Evolutionary conservation across 352 stramenopile species (phyloP), one percentile per base, ranked within the genome.

Genomic region (Albugo laibachii): DNA sequence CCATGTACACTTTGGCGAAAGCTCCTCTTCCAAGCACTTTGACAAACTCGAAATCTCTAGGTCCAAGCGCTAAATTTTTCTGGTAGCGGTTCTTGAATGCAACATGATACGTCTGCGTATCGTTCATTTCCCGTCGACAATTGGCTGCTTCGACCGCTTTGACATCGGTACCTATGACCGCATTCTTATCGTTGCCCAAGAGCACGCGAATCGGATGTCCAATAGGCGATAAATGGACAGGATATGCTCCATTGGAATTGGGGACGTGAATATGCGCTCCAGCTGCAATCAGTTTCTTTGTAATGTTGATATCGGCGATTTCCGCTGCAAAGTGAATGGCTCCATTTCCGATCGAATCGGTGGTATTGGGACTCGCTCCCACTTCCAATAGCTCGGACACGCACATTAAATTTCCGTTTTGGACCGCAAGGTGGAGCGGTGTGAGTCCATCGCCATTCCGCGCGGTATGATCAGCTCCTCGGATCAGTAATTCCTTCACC

Each of bases 51-150:
- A 91, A 91, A 56, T 91, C 77, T 35, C 77, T 71, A 18, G 77
- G 77, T 13, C 77, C 74, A 8, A 91, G 57, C 31, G 77, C 77
- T 24, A 91, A 46, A 45, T 85, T 74, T 54, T 85, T 63, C 56
- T 91, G 74, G 59, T 91, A 91, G 55, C 86, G 86, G 68, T 91
- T 91, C 59, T 89, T 89, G 59, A 89, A 89, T 18, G 76, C 75
- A 39, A 89, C 58, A 58, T 89, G 76, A n/a, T 62, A 72, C 5
- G 82, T 73, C 45, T 88, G 65, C 16, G 69, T 84, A 15, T 72
- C 66, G 27, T 84, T 83, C n/a, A 49, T 55, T 13, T 83, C 69
- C 15, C 68, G 64, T 2, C 44, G 24, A 31, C 24, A 3, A 31
- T 8, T 56, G 19, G 81, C 66, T 15, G 61, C 72, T n/a, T 59